Conservation (phyloP, 345 rosid genomes). For the Rhodamnia rubescens region DNA sequence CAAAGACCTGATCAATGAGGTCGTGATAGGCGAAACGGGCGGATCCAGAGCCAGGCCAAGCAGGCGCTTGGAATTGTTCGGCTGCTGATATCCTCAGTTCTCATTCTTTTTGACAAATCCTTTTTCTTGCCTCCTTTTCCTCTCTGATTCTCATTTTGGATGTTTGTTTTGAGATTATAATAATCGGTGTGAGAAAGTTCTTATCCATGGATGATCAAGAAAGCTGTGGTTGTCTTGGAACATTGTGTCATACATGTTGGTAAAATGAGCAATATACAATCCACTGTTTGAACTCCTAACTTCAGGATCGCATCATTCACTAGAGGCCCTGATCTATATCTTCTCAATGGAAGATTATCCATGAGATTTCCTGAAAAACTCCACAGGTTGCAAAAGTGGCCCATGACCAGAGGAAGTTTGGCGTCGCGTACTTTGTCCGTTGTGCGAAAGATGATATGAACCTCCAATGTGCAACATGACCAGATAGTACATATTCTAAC, state of each 20-base stretch:
- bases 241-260: not conserved
- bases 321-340: not conserved
- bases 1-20: constrained; percentile 77
- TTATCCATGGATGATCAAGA: not conserved
- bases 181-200: not conserved
- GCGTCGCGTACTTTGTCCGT: not conserved
- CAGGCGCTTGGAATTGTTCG: constrained; percentile 51
- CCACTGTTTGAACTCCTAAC: not conserved
- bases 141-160: not conserved
- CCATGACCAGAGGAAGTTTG: not conserved
- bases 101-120: not conserved
- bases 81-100: constrained; percentile 16
- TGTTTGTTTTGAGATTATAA: not conserved
- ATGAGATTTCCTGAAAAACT: not conserved
- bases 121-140: not conserved
- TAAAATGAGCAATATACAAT: not conserved
- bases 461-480: not conserved
- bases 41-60: constrained; percentile 27
- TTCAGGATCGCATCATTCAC: not conserved
- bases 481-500: not conserved
- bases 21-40: constrained; percentile 38
- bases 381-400: not conserved
- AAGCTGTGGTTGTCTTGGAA: not conserved
- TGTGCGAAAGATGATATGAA: not conserved
- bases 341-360: not conserved